Conservation (phyloP, 352 stramenopile species). For the Pseudoperonospora humuli region DNA sequence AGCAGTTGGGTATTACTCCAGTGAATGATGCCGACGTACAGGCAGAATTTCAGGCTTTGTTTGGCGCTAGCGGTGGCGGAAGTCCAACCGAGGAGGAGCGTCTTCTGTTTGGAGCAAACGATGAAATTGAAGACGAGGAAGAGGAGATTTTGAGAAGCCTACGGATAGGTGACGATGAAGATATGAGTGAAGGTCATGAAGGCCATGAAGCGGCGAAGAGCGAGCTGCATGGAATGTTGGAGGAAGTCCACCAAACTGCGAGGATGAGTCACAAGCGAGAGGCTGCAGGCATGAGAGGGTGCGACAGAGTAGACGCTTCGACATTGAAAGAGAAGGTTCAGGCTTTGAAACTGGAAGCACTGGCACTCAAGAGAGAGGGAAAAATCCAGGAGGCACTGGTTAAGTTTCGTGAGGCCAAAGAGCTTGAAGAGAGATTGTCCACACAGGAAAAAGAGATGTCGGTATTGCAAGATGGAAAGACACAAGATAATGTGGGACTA, state of each 20-base stretch:
- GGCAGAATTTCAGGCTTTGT: constrained; percentile 49
- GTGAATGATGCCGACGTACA: constrained; percentile 65
- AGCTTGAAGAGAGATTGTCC: constrained; percentile 30
- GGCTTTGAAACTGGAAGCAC: constrained; percentile 43
- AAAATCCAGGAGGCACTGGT: constrained; percentile 43
- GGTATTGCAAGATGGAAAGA: not conserved
- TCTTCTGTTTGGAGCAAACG: constrained; percentile 28
- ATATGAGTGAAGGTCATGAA: constrained; percentile 20
- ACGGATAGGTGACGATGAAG: constrained; percentile 25
- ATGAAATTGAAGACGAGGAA: constrained; percentile 53
- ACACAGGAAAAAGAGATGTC: not conserved
- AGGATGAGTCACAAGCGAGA: constrained; percentile 20
- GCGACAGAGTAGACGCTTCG: not conserved
- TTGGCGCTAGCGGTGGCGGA: constrained; percentile 16
- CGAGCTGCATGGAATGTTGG: constrained; percentile 33
- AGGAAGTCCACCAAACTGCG: constrained; percentile 27
- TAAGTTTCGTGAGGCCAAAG: constrained; percentile 53
- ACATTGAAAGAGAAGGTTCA: constrained; percentile 17
- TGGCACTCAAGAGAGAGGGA: constrained; percentile 49
- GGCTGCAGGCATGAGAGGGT: constrained; percentile 11
- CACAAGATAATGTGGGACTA: not conserved
- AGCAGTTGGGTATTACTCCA: constrained; percentile 68
- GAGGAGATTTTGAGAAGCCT: constrained; percentile 48
- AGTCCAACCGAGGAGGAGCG: constrained; percentile 52
- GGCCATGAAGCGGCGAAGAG: constrained; percentile 22